A percentile compares a stretch with the other conserved stretches of the same genome.
Evolutionary conservation across 768 basidiomycete species (phyloP).

Genomic region (Fistulinella prunicolor): DNA sequence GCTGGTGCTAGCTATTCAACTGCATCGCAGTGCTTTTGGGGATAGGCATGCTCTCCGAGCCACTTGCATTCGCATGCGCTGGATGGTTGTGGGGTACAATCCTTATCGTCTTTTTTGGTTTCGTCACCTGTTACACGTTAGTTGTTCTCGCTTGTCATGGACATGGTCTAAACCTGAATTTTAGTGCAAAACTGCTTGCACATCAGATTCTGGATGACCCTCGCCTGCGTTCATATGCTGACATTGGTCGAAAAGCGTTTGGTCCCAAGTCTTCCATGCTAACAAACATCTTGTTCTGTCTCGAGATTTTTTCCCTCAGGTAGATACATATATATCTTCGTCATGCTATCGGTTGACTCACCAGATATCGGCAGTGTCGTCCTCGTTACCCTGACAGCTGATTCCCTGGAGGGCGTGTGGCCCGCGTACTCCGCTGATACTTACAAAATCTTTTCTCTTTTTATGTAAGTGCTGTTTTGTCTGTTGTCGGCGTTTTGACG

Average conservation of each 20-base stretch:
- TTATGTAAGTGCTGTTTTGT: constrained; percentile 51
- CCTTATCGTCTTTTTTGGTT: constrained; percentile 73
- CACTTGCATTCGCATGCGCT: constrained; percentile 86
- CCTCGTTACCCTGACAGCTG: constrained; percentile 86
- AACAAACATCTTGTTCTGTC: constrained; percentile 73
- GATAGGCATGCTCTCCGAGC: constrained; percentile 86
- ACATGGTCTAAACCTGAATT: constrained; percentile 2
- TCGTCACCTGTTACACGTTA: constrained; percentile 86
- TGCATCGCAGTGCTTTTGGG: constrained; percentile 83
- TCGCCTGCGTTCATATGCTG: constrained; percentile 76
- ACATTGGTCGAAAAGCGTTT: constrained; percentile 88
- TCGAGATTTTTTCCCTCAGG: constrained; percentile 86
- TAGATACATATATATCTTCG: constrained; percentile 28
- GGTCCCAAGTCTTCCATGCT: constrained; percentile 65
- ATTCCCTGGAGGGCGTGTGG: constrained; percentile 73
- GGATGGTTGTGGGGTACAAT: constrained; percentile 82
- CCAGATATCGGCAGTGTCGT: constrained; percentile 55
- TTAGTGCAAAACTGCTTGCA: constrained; percentile 85
- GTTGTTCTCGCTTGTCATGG: constrained; percentile 28
- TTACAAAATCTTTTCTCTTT: constrained; percentile 72
- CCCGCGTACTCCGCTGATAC: constrained; percentile 63
- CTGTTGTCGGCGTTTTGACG: not conserved
- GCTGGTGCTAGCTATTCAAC: constrained; percentile 69
- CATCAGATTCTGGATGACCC: constrained; percentile 68
- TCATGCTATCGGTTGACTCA: not conserved